A percentile compares a stretch with the other conserved stretches of the same genome.
These are phyloP conservation scores for Cucurbita pepo DNA, from an alignment of 306 rosid genomes.

Conservation along the genomic window DNA sequence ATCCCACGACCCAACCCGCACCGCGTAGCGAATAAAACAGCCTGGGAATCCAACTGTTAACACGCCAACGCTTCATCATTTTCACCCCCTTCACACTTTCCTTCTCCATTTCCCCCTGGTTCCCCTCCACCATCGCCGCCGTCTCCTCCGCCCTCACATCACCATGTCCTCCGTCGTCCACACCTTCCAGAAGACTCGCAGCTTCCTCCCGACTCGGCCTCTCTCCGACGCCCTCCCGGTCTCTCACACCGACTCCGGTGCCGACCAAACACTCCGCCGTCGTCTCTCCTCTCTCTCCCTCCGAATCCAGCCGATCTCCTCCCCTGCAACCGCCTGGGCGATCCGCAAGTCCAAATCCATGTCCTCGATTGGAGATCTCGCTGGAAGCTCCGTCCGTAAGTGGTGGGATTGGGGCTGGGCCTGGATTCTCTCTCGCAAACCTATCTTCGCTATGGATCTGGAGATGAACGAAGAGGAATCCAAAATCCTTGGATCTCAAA, in stretches of 20 bases:
- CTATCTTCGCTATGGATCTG: slow-evolving; percentile 62
- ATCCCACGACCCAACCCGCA: neutral
- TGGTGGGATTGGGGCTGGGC: slow-evolving; percentile 86
- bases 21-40: slow-evolving; percentile 39
- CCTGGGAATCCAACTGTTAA: slow-evolving; percentile 33
- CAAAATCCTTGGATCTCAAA: slow-evolving; percentile 44
- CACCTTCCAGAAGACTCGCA: slow-evolving; percentile 4
- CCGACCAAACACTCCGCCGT: slow-evolving; percentile 33
- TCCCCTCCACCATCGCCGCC: neutral
- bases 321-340: slow-evolving; percentile 44
- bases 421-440: slow-evolving; percentile 66
- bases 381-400: slow-evolving; percentile 37
- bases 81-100: neutral
- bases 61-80: neutral
- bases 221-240: slow-evolving; percentile 45
- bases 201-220: slow-evolving; percentile 14
- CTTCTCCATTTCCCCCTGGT: neutral
- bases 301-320: slow-evolving; percentile 35
- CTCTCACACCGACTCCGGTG: slow-evolving; percentile 20
- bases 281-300: slow-evolving; percentile 63
- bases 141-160: neutral
- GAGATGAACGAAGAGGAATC: slow-evolving; percentile 80
- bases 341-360: slow-evolving; percentile 57
- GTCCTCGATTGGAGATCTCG: slow-evolving; percentile 50
- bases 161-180: slow-evolving; percentile 30